Base-by-base conservation (phyloP, 2,329 filamentous ascomycete species). In the Purpureocillium lavendulum region DNA sequence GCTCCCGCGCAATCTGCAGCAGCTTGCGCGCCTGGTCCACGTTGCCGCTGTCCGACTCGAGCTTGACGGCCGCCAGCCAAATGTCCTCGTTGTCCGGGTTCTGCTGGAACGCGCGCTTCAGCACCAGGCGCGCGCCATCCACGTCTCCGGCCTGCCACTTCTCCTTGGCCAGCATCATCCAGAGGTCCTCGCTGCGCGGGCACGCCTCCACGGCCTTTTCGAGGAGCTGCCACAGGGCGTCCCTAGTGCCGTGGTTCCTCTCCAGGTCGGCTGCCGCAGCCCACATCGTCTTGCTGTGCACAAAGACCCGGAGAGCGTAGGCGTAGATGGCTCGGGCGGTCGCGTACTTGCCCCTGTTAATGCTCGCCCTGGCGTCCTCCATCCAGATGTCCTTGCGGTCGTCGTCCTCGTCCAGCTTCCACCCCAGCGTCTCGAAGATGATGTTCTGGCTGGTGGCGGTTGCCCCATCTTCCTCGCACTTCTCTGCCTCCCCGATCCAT, bases 11-110 rank as follows among this genome's bases (percentile, higher is more conserved):
- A 11, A 84, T 84, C 39, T 80, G 77, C 30, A 98, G 74, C 17
- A 98, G 77, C 44, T 84, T 77, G 33, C 89, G 75, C 1, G 92
- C 92, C 56, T 92, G 80, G 30, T 88, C 84, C 31, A 78, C 81
- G 53, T 94, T 80, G 33, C 81, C 77, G 45, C 87, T 90, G 54
- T 97, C 89, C 1, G 92, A 87, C 63, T 98, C 92, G 24, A 98
- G 78, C 60, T 96, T 94, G 48, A 98, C 92, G 34, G 92, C 92
- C 13, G 89, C 86, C 35, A 96, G 80, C 84, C 92, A 98, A 49
- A 98, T 96, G 58, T 97, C 88, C 61, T 98, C 92, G 64, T 95
- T 96, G 60, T 94, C 89, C 1, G 87, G 87, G 52, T 97, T 94
- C 58, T 95, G 87, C 51, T 90, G 83, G 70, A 98, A 98, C 5